phyloP scores from a whole-genome alignment of 306 rosid species.

The Prunus campanulata region DNA sequence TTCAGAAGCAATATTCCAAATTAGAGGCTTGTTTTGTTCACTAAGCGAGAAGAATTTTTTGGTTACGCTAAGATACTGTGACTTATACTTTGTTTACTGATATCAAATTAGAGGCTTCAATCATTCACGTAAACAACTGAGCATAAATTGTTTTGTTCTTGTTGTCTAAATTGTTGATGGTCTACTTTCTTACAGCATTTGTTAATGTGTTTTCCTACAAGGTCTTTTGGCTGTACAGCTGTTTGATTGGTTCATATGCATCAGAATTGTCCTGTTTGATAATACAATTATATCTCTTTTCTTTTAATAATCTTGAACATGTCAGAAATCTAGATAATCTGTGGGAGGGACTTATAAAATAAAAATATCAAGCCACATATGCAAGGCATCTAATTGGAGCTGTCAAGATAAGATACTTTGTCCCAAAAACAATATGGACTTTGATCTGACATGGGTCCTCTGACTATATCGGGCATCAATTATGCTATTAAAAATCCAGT shows the following conservation, averaged over 20 bases:
- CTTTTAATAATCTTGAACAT: neutral
- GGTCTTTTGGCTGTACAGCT: neutral
- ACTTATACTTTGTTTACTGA: too few species aligned
- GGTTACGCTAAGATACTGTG: too few species aligned
- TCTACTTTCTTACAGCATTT: neutral
- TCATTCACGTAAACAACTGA: too few species aligned
- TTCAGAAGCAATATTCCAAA: too few species aligned
- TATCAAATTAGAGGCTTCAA: too few species aligned
- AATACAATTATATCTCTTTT: neutral
- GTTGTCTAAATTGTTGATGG: too few species aligned
- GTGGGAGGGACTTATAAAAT: neutral
- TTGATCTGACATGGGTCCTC: neutral
- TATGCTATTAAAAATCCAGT: neutral
- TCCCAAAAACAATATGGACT: slow-evolving; percentile 7
- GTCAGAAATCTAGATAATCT: slow-evolving; percentile 29
- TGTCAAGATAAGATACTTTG: slow-evolving; percentile 38
- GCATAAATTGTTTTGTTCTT: too few species aligned
- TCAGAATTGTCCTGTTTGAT: neutral
- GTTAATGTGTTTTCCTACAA: neutral
- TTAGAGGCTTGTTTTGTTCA: too few species aligned
- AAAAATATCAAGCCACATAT: slow-evolving; percentile 22
- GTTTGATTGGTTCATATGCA: neutral
- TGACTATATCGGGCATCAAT: neutral
- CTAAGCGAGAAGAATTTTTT: too few species aligned
- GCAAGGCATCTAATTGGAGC: slow-evolving; percentile 24